Conservation (phyloP, 129 eudicot genomes). For the Scalesia atractyloides region DNA sequence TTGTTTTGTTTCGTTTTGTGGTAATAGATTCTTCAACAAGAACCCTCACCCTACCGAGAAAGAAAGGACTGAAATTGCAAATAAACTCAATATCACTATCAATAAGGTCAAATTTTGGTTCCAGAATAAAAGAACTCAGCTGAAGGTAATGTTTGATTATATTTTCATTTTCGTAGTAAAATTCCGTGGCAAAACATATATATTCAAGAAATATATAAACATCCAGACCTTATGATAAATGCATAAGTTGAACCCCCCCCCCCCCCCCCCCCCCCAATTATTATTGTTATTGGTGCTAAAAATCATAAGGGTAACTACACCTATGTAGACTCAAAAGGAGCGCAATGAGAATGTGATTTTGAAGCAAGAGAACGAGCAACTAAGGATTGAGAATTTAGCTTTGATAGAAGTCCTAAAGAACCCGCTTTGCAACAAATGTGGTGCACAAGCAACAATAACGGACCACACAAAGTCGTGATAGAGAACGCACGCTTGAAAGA, state of each 20-base stretch:
- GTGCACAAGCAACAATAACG: slow-evolving; percentile 53
- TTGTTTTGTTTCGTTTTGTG: neutral
- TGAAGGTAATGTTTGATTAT: slow-evolving; percentile 48
- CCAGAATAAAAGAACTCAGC: slow-evolving; percentile 73
- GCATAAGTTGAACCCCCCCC: too few species aligned
- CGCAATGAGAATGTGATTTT: slow-evolving; percentile 51
- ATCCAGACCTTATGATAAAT: too few species aligned
- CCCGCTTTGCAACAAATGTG: slow-evolving; percentile 54
- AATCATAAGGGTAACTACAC: neutral
- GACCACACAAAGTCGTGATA: slow-evolving; percentile 46
- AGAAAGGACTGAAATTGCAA: slow-evolving; percentile 54
- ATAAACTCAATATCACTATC: slow-evolving; percentile 46
- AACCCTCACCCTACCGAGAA: slow-evolving; percentile 66
- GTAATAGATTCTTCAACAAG: slow-evolving; percentile 52
- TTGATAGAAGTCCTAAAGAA: slow-evolving; percentile 52
- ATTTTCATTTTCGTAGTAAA: neutral
- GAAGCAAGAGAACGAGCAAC: slow-evolving; percentile 58
- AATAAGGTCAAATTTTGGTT: slow-evolving; percentile 79
- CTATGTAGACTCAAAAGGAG: slow-evolving; percentile 52
- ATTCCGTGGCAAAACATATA: neutral
- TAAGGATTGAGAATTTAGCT: slow-evolving; percentile 54
- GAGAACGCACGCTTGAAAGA: slow-evolving; percentile 63
- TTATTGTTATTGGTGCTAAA: neutral
- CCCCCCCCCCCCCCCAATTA: too few species aligned
- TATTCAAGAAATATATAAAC: too few species aligned